These are phyloP conservation scores for Vachellia pachyceras DNA, from an alignment of 306 rosid species.

Conservation along the genomic window DNA sequence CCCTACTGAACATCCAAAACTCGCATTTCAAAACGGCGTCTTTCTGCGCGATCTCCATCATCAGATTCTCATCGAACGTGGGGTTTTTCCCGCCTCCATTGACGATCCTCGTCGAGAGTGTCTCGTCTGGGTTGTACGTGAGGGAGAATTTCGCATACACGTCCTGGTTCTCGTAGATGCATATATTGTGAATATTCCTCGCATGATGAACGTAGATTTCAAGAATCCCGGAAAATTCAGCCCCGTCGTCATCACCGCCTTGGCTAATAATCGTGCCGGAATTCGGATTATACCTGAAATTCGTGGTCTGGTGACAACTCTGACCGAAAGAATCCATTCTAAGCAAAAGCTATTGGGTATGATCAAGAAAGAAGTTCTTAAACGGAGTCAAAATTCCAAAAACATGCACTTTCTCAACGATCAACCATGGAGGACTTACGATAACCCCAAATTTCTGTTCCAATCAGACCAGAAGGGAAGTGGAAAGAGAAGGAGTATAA, in stretches of 20 bases:
- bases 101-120: slow-evolving; percentile 71
- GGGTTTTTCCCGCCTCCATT: slow-evolving; percentile 87
- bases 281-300: slow-evolving; percentile 67
- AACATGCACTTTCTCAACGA: slow-evolving; percentile 6
- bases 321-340: slow-evolving; percentile 76
- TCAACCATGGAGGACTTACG: not conserved
- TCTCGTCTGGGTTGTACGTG: slow-evolving; percentile 86
- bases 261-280: slow-evolving; percentile 41
- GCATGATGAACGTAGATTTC: slow-evolving; percentile 91
- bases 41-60: slow-evolving; percentile 68
- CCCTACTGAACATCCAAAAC: slow-evolving; percentile 93
- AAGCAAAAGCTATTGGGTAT: slow-evolving; percentile 11
- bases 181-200: slow-evolving; percentile 86
- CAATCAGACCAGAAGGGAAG: not conserved
- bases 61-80: slow-evolving; percentile 74
- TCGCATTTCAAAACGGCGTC: slow-evolving; percentile 90
- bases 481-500: not conserved
- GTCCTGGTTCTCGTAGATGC: slow-evolving; percentile 94
- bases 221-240: slow-evolving; percentile 66
- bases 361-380: not conserved
- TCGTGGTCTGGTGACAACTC: slow-evolving; percentile 45
- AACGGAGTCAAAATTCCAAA: slow-evolving; percentile 20
- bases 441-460: not conserved
- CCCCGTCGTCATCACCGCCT: slow-evolving; percentile 46
- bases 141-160: slow-evolving; percentile 93